Evolutionary conservation across 352 stramenopile species (phyloP).

Genomic region (Phytopythium mirpurense): DNA sequence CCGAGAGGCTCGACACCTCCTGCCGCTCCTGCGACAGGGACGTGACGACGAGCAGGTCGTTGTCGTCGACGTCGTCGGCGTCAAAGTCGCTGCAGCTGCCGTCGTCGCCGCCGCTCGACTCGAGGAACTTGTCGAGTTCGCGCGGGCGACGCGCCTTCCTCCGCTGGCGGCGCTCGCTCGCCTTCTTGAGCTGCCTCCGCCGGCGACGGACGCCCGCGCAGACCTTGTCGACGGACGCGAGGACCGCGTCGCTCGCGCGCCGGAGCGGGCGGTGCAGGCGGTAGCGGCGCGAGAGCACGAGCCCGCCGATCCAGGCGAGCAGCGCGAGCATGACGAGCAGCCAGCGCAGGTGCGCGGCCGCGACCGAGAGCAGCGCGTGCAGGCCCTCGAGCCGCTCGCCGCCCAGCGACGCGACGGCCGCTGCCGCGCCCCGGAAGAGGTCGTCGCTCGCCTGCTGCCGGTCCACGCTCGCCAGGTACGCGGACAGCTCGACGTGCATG

Average conservation of each 20-base stretch:
- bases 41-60: conserved; percentile 66
- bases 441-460: conserved; percentile 27
- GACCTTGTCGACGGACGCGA: conserved; percentile 16
- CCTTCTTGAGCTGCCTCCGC: conserved; percentile 2
- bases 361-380: conserved; percentile 20
- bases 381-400: conserved; percentile 28
- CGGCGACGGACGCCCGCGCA: conserved; percentile 12
- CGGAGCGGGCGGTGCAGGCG: conserved; percentile 45
- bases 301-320: conserved; percentile 30
- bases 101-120: conserved; percentile 11
- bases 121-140: conserved; percentile 5
- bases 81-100: conserved; percentile 17
- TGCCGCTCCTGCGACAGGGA: conserved; percentile 57
- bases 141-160: neutral
- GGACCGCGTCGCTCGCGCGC: conserved; percentile 20
- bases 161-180: conserved; percentile 5
- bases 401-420: conserved; percentile 17
- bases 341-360: conserved; percentile 36
- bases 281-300: conserved; percentile 42
- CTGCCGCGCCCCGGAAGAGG: conserved; percentile 23
- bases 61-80: conserved; percentile 57
- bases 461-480: conserved; percentile 36
- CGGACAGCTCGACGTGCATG: conserved; percentile 46
- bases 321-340: conserved; percentile 35
- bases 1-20: conserved; percentile 10